Base-by-base conservation (phyloP, 192 early-diverging fungal genomes). In the Coemansia reversa region DNA sequence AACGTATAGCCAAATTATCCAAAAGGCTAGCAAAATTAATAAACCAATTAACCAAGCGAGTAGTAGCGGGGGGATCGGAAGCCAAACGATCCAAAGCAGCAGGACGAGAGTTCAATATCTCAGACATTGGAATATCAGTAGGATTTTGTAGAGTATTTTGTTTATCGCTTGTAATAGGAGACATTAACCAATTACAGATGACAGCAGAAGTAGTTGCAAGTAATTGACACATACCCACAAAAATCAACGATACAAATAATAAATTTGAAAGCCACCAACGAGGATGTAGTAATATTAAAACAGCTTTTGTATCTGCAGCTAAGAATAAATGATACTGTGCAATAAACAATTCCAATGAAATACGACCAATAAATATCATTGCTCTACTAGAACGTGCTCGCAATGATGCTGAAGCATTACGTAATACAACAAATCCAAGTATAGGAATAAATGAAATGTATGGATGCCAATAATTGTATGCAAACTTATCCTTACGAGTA, bases 271-370 rank as follows among this genome's bases (percentile, higher is more conserved):
- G 83, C 84, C 84, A 87, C 59, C 62, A 58, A 22, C 77, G 67
- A 55, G 74, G 61, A n/a, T 84, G 80, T 7, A 81, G 65, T 7
- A 88, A 61, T 22, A 86, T 83, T n/a, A 91, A 66, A 12, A 91
- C 48, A n/a, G 83, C 91, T 58, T 88, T 87, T 25, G 88, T 92
- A 48, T 92, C 91, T 3, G 84, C 86, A 1, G 85, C 91, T 47
- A 92, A 67, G 84, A 88, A 92, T 58, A 91, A 73, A 59, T 92
- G 91, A 66, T 88, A 90, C 76, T 92, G 89, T 7, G 88, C 85
- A 68, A 92, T 86, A 60, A 91, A 92, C 24, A 86, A 88, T 68
- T 92, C 91, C 9, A 92, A 68, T 7, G 86, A 89, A 60, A 85
- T 85, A 25, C 75, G 76, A 4, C 89, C 91, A 28, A 88, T 75